A percentile compares a stretch with the other conserved stretches of the same genome.
These are phyloP conservation scores for Fusarium tupiense DNA, from an alignment of 2,329 filamentous ascomycete genomes.

Conservation along the genomic window DNA sequence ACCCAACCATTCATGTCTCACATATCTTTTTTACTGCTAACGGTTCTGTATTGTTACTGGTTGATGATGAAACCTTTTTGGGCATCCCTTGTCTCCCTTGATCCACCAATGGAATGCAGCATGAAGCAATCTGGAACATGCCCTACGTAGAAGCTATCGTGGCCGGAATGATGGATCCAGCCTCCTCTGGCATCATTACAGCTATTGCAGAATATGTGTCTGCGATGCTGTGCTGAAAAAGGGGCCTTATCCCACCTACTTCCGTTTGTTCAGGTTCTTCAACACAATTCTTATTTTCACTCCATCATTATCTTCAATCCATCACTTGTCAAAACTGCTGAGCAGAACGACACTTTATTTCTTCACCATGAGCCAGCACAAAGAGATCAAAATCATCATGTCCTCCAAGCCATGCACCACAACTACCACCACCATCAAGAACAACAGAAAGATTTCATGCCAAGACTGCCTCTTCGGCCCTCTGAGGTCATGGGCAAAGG, in stretches of 20 bases:
- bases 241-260: conserved; percentile 1
- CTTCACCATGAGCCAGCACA: conserved; percentile 17
- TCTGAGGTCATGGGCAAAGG: conserved; percentile 21
- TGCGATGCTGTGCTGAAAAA: conserved; percentile 18
- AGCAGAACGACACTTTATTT: neutral
- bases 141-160: neutral
- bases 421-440: neutral
- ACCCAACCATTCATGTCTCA: conserved; percentile 2
- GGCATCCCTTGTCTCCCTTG: conserved; percentile 16
- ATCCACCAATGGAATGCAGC: conserved; percentile 30
- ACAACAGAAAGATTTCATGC: conserved; percentile 5
- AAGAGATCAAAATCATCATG: conserved; percentile 33
- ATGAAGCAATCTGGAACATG: conserved; percentile 20
- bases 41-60: neutral
- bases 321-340: neutral
- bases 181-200: conserved; percentile 11
- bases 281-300: neutral
- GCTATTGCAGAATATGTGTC: neutral
- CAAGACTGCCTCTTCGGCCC: conserved; percentile 21
- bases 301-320: neutral
- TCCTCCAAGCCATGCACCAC: neutral
- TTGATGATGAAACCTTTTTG: neutral
- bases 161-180: conserved; percentile 31
- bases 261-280: too few species aligned
- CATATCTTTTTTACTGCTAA: neutral